Conservation (phyloP, 2,329 filamentous ascomycete species). For the Bipolaris bicolor region DNA sequence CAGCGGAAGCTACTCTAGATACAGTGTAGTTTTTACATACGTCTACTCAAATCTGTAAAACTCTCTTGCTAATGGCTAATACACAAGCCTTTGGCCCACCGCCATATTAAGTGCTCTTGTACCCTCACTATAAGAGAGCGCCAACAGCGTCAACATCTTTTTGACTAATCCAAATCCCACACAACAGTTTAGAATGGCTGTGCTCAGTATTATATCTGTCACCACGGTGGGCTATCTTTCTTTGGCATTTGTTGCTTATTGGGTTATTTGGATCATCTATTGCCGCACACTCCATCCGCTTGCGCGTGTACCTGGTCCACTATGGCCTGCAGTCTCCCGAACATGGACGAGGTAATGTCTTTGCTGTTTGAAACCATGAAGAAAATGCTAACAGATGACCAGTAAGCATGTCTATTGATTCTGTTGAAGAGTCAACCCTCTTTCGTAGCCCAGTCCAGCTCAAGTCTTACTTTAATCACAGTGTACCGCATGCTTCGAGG, state of each 20-base stretch:
- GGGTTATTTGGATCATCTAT: conserved; percentile 9
- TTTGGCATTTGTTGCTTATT: background rate
- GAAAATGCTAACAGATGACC: background rate
- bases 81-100: no score
- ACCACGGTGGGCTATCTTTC: background rate
- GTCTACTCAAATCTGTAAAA: no score
- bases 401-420: background rate
- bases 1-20: no score
- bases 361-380: background rate
- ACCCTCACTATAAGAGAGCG: background rate
- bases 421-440: background rate
- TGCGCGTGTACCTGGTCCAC: conserved; percentile 12
- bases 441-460: background rate
- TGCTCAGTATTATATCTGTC: background rate
- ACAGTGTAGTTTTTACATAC: no score
- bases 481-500: conserved; percentile 11
- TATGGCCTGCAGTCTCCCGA: conserved; percentile 13
- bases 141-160: background rate
- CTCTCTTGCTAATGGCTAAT: no score
- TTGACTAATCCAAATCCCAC: background rate
- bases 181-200: background rate
- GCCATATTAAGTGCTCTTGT: background rate
- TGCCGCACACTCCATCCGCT: conserved; percentile 15
- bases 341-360: conserved; percentile 8
- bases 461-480: background rate